Conservation (phyloP, 768 basidiomycete species). For the Gyrodon lividus region DNA sequence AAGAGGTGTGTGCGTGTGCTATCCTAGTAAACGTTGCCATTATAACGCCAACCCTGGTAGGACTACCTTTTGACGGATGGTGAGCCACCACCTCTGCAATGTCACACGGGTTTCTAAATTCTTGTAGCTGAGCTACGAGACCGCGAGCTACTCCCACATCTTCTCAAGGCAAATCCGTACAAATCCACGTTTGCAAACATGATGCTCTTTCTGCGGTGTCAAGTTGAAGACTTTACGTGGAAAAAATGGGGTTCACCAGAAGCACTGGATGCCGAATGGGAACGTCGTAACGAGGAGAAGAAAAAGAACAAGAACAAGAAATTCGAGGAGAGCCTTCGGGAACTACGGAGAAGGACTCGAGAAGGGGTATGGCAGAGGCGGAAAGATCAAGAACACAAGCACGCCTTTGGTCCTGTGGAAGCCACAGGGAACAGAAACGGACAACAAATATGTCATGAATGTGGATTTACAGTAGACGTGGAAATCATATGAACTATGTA, state of each 20-base stretch:
- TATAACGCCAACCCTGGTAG: conserved; percentile 35
- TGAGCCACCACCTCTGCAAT: conserved; percentile 36
- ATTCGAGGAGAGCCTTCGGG: conserved; percentile 86
- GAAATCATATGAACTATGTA: conserved; percentile 70
- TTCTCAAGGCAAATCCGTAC: conserved; percentile 93
- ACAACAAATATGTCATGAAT: conserved; percentile 79
- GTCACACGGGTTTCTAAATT: not conserved
- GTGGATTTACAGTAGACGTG: conserved; percentile 89
- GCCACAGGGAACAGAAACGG: conserved; percentile 52
- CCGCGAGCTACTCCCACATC: conserved; percentile 86
- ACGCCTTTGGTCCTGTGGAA: conserved; percentile 69
- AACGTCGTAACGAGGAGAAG: conserved; percentile 74
- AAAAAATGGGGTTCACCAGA: conserved; percentile 97
- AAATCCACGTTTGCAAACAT: conserved; percentile 96
- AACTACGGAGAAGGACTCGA: conserved; percentile 80
- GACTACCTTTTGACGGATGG: conserved; percentile 95
- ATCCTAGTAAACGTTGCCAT: not conserved
- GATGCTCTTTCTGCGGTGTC: conserved; percentile 95
- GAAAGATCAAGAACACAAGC: conserved; percentile 85
- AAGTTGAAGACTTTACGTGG: conserved; percentile 96
- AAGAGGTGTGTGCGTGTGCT: conserved; percentile 57
- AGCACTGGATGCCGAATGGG: conserved; percentile 85
- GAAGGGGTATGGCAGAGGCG: conserved; percentile 89
- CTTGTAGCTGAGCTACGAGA: conserved; percentile 87
- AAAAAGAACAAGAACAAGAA: conserved; percentile 91